phyloP scores from a whole-genome alignment of 345 rosid genomes.

The Eucalyptus sp. region DNA sequence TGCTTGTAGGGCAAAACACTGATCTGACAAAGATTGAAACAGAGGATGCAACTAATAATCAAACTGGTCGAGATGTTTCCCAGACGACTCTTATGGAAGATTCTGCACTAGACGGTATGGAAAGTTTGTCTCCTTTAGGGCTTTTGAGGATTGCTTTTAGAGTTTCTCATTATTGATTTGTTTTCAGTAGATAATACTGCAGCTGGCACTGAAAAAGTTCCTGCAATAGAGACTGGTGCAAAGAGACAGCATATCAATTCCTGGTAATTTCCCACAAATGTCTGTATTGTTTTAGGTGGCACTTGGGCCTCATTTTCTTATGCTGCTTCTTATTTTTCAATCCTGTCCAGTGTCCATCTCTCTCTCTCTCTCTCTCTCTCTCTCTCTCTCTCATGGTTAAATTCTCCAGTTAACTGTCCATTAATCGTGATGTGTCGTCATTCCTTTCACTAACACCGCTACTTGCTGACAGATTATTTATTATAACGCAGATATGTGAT shows the following conservation, averaged over 20 bases:
- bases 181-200: slow-evolving; percentile 34
- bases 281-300: not conserved
- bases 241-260: slow-evolving; percentile 51
- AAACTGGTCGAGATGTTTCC: slow-evolving; percentile 10
- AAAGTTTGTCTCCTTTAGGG: not conserved
- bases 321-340: not conserved
- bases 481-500: not conserved
- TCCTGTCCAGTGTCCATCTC: not conserved
- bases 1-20: not conserved
- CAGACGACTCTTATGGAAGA: slow-evolving; percentile 10
- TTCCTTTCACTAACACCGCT: not conserved
- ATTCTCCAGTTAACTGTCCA: not conserved
- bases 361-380: not conserved
- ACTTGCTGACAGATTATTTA: not conserved
- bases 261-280: slow-evolving; percentile 30
- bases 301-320: not conserved
- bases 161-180: not conserved
- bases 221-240: slow-evolving; percentile 22
- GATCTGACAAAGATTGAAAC: slow-evolving; percentile 12
- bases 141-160: not conserved
- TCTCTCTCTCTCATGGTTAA: not conserved
- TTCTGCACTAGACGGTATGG: slow-evolving; percentile 17
- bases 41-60: not conserved
- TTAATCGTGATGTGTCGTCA: not conserved
- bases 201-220: slow-evolving; percentile 17